A percentile compares a stretch with the other conserved stretches of the same genome.
Evolutionary conservation across 2,329 filamentous ascomycete genomes (phyloP).

Genomic region (Xylaria sp.): DNA sequence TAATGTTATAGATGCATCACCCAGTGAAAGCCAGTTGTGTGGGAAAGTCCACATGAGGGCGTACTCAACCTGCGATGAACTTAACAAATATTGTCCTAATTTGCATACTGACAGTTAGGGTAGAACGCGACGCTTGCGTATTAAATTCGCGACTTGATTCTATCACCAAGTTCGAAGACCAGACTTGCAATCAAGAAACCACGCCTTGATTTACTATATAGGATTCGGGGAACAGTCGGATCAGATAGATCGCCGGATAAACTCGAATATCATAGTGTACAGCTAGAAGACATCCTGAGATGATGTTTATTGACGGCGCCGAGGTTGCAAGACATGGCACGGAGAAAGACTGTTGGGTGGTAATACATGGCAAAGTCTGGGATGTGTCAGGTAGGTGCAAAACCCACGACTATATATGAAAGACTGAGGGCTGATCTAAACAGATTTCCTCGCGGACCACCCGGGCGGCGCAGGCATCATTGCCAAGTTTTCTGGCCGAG

Average conservation of each 20-base stretch:
- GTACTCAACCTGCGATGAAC: no score
- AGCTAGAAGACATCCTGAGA: background rate
- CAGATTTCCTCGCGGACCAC: slow-evolving; percentile 65
- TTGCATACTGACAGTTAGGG: no score
- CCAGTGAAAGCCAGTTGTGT: no score
- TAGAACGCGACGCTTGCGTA: no score
- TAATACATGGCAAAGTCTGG: slow-evolving; percentile 75
- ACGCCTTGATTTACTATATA: background rate
- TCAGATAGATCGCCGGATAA: background rate
- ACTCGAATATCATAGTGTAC: background rate
- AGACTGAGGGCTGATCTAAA: background rate
- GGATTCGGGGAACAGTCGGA: background rate
- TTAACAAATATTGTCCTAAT: no score
- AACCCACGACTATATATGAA: background rate
- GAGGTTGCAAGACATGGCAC: slow-evolving; percentile 56
- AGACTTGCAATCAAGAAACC: background rate
- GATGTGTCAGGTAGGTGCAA: slow-evolving; percentile 63
- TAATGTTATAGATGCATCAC: no score
- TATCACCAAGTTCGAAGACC: background rate
- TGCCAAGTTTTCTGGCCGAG: background rate
- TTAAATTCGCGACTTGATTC: no score
- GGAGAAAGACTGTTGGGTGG: slow-evolving; percentile 70
- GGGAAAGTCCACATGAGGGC: no score
- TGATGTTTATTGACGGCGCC: slow-evolving; percentile 19
- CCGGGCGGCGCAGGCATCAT: slow-evolving; percentile 34